Percentiles rank a stretch among this genome's conserved stretches.
phyloP scores from a whole-genome alignment of 1,284 basidiomycete genomes.

The Athelia psychrophila region DNA sequence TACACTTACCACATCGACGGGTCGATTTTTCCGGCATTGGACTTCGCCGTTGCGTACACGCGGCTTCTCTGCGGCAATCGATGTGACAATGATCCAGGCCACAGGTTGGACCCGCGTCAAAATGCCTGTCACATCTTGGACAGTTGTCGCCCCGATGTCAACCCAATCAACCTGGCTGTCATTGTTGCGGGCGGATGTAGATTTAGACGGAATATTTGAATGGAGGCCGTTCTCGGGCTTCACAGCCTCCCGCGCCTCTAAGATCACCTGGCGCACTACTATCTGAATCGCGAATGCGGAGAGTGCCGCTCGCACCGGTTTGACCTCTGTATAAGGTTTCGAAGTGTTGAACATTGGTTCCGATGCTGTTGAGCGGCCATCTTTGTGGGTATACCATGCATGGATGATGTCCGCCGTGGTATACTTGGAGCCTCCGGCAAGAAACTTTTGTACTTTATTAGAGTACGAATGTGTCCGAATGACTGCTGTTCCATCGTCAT shows the following conservation, averaged over 20 bases:
- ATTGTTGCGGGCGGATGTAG: background rate
- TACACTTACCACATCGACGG: constrained; percentile 4
- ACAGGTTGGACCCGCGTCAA: constrained; percentile 12
- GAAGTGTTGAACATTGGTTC: constrained; percentile 7
- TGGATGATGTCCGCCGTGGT: background rate
- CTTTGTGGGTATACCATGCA: background rate
- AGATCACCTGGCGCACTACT: constrained; percentile 10
- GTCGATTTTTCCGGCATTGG: background rate
- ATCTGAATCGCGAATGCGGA: constrained; percentile 23
- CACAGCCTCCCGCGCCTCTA: constrained; percentile 16
- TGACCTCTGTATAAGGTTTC: constrained; percentile 12
- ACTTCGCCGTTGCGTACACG: background rate
- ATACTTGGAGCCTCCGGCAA: background rate
- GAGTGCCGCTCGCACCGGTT: constrained; percentile 17
- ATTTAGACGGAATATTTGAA: too few species aligned
- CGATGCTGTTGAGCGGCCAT: background rate
- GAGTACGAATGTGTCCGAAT: constrained; percentile 1
- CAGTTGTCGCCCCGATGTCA: constrained; percentile 16
- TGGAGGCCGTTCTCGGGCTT: constrained; percentile 17
- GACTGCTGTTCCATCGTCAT: background rate
- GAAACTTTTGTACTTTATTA: background rate
- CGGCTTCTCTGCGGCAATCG: constrained; percentile 1
- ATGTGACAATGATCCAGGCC: constrained; percentile 8
- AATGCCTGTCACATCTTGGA: constrained; percentile 7
- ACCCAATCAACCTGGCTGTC: constrained; percentile 12